phyloP scores from a whole-genome alignment of 176 grass and related monocot genomes.

The Ampelocalamus luodianensis region DNA sequence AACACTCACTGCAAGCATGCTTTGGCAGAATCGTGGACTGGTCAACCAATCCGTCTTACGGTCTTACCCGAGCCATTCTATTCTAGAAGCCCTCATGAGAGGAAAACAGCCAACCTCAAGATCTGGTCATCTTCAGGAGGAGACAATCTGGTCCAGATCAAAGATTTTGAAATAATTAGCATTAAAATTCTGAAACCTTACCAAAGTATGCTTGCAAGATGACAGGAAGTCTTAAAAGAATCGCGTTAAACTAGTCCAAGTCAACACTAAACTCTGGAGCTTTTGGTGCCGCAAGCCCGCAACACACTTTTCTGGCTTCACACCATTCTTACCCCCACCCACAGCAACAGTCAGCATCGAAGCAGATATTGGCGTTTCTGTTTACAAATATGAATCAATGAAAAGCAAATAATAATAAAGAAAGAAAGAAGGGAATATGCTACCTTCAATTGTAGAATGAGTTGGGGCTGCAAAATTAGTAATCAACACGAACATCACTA shows the following conservation, averaged over 20 bases:
- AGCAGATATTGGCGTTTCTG: too few species aligned
- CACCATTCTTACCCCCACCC: not conserved
- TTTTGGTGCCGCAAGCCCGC: not conserved
- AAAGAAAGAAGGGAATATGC: too few species aligned
- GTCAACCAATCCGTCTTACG: too few species aligned
- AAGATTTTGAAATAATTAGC: constrained; percentile 8
- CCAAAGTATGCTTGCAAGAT: not conserved
- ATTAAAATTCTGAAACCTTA: not conserved
- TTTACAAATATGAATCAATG: too few species aligned
- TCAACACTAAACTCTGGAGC: not conserved
- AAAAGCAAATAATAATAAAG: too few species aligned
- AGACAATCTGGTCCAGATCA: not conserved
- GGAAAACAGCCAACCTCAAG: too few species aligned
- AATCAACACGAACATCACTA: too few species aligned
- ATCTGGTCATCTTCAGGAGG: too few species aligned
- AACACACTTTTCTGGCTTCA: not conserved
- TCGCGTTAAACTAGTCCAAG: not conserved
- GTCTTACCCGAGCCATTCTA: not conserved
- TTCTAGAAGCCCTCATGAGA: too few species aligned
- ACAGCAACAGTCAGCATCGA: not conserved
- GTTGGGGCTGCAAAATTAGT: too few species aligned
- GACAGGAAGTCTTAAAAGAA: not conserved
- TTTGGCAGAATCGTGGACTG: too few species aligned
- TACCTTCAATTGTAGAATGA: too few species aligned
- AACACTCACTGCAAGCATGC: not conserved